Percentiles rank a stretch among this genome's conserved stretches.
Conservation (phyloP, 176 grass and related monocot genomes). For the Canna indica region DNA sequence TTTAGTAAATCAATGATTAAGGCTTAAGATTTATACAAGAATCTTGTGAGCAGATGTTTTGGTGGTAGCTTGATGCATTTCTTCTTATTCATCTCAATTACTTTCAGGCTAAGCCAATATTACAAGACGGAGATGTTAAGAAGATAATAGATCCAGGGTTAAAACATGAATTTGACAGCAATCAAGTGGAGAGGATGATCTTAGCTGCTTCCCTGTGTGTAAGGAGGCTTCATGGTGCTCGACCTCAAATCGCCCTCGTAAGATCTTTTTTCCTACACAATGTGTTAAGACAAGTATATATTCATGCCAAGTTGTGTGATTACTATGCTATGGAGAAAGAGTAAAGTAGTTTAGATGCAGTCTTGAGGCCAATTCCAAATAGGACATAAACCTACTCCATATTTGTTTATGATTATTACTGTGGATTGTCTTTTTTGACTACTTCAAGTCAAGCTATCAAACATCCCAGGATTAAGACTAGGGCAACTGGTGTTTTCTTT, state of each 20-base stretch:
- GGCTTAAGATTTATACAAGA: neutral
- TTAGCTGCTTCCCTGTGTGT: slow-evolving; percentile 63
- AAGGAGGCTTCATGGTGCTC: slow-evolving; percentile 39
- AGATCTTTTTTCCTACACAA: slow-evolving; percentile 16
- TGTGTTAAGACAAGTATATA: neutral
- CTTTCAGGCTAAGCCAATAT: slow-evolving; percentile 70
- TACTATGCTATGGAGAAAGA: neutral
- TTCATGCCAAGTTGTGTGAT: neutral
- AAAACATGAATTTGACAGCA: slow-evolving; percentile 41
- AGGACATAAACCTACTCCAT: too few relatives aligned
- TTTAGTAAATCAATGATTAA: slow-evolving; percentile 2
- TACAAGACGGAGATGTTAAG: slow-evolving; percentile 54
- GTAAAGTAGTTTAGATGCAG: neutral
- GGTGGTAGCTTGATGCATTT: slow-evolving; percentile 9
- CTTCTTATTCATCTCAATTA: slow-evolving; percentile 1
- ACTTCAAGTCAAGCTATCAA: neutral
- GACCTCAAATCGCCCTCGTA: slow-evolving; percentile 60
- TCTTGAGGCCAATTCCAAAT: too few relatives aligned
- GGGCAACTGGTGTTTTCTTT: too few relatives aligned
- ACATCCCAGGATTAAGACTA: too few relatives aligned
- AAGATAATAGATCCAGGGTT: slow-evolving; percentile 52
- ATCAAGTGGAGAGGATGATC: slow-evolving; percentile 69
- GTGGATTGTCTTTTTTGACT: neutral
- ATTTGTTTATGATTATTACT: too few relatives aligned
- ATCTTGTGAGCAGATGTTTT: too few relatives aligned